These are phyloP conservation scores for Ophiostoma populinum DNA, from an alignment of 2,329 filamentous ascomycete genomes.

Conservation along the genomic window DNA sequence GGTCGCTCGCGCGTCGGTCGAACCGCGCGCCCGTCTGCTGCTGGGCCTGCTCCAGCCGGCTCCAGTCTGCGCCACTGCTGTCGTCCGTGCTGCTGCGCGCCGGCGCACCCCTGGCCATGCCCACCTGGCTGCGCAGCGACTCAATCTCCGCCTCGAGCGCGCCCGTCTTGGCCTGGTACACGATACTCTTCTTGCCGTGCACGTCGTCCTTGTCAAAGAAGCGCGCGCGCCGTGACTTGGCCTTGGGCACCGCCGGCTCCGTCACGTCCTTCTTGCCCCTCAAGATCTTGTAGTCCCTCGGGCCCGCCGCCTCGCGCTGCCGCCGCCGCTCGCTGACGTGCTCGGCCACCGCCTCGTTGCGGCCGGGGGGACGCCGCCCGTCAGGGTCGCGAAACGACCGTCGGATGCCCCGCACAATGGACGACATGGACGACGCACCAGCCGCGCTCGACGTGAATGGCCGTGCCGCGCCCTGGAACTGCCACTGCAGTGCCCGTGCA, in stretches of 20 bases:
- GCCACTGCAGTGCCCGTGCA: background rate
- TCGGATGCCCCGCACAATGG: constrained; percentile 12
- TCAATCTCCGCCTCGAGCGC: constrained; percentile 19
- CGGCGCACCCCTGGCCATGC: too few relatives aligned
- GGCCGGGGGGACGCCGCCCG: constrained; percentile 11
- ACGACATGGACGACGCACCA: constrained; percentile 14
- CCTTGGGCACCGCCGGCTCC: constrained; percentile 21
- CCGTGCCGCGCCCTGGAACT: too few relatives aligned
- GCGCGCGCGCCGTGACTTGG: constrained; percentile 30
- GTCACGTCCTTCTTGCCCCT: constrained; percentile 37
- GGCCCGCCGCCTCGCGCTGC: constrained; percentile 13
- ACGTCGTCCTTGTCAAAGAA: constrained; percentile 31
- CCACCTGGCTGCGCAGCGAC: background rate
- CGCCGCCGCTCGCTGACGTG: constrained; percentile 16
- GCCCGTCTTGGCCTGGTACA: constrained; percentile 35
- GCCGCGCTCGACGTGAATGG: too few relatives aligned
- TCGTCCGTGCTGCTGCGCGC: too few relatives aligned
- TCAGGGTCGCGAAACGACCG: constrained; percentile 9
- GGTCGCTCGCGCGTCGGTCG: too few relatives aligned
- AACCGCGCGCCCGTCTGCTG: too few relatives aligned
- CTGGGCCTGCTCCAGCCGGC: too few relatives aligned
- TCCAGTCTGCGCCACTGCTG: too few relatives aligned
- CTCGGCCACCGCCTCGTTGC: constrained; percentile 7
- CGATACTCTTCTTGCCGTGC: constrained; percentile 38
- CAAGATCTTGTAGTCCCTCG: constrained; percentile 19